phyloP scores from a whole-genome alignment of 441 rosid species.

The Isatis lusitanica region DNA sequence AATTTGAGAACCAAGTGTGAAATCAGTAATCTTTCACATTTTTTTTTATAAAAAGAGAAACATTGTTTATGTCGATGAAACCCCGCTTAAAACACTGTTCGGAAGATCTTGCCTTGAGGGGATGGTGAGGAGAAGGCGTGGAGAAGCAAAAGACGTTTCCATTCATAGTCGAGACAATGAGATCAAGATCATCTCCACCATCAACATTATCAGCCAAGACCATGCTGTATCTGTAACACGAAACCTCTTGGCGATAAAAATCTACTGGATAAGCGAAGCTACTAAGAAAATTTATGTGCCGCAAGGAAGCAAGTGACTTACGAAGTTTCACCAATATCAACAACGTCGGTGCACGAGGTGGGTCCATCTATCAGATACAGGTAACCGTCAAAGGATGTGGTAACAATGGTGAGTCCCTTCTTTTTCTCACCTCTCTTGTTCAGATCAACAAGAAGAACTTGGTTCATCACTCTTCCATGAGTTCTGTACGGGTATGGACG shows the following conservation, averaged over 20 bases:
- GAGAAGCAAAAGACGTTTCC: conserved; percentile 99
- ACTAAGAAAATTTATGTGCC: conserved; percentile 3
- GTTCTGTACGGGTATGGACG: conserved; percentile 98
- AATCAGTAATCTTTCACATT: neutral
- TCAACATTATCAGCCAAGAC: conserved; percentile 98
- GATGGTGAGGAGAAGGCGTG: conserved; percentile 93
- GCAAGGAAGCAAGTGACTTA: conserved; percentile 45
- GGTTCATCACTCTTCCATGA: conserved; percentile 98
- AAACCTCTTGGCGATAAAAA: conserved; percentile 19
- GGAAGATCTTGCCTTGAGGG: conserved; percentile 75
- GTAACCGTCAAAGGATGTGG: conserved; percentile 98
- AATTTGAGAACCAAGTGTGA: conserved; percentile 31
- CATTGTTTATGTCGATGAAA: neutral
- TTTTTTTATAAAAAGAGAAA: neutral
- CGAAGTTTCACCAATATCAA: conserved; percentile 99
- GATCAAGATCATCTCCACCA: conserved; percentile 99
- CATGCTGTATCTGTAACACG: conserved; percentile 80
- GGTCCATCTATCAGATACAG: conserved; percentile 97
- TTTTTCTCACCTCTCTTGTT: conserved; percentile 77
- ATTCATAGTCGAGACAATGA: conserved; percentile 94
- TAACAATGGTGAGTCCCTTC: conserved; percentile 90
- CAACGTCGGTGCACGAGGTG: conserved; percentile 95
- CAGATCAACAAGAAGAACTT: conserved; percentile 93
- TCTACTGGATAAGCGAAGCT: conserved; percentile 11
- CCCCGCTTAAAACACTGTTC: neutral